These are phyloP conservation scores for Psidium guajava DNA, from an alignment of 345 rosid species.

Conservation along the genomic window DNA sequence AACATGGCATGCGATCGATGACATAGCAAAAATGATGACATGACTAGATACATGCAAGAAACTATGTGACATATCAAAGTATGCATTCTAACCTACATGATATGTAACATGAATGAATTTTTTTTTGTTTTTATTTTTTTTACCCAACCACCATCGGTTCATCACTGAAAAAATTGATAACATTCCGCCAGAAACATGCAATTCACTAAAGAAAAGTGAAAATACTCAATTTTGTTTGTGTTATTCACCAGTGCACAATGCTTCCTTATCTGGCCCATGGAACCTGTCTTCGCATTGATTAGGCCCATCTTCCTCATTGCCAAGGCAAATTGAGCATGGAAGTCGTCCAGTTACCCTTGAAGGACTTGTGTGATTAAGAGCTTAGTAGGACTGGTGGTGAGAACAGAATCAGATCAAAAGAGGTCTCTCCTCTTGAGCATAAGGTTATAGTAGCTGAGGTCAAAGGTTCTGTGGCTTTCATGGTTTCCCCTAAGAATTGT, in stretches of 20 bases:
- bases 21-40: too few species aligned
- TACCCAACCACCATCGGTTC: not conserved
- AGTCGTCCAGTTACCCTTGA: constrained; percentile 30
- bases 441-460: constrained; percentile 48
- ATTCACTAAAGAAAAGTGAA: not conserved
- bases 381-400: constrained; percentile 45
- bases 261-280: constrained; percentile 59
- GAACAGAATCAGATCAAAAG: constrained; percentile 62
- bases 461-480: constrained; percentile 59
- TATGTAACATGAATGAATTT: too few species aligned
- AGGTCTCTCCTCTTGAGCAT: constrained; percentile 59
- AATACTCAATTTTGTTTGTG: too few species aligned
- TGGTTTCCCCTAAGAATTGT: too few species aligned
- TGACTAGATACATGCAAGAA: too few species aligned
- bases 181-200: not conserved
- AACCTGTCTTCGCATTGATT: constrained; percentile 55
- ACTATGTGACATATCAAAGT: too few species aligned
- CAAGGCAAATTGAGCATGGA: constrained; percentile 44
- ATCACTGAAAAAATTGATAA: not conserved
- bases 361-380: constrained; percentile 32
- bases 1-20: too few species aligned
- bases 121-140: not conserved
- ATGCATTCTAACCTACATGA: too few species aligned
- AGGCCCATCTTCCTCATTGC: constrained; percentile 80
- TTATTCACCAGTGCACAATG: constrained; percentile 51